These are phyloP conservation scores for Penicillium sp. DNA, from an alignment of 2,329 filamentous ascomycete genomes.

Conservation along the genomic window DNA sequence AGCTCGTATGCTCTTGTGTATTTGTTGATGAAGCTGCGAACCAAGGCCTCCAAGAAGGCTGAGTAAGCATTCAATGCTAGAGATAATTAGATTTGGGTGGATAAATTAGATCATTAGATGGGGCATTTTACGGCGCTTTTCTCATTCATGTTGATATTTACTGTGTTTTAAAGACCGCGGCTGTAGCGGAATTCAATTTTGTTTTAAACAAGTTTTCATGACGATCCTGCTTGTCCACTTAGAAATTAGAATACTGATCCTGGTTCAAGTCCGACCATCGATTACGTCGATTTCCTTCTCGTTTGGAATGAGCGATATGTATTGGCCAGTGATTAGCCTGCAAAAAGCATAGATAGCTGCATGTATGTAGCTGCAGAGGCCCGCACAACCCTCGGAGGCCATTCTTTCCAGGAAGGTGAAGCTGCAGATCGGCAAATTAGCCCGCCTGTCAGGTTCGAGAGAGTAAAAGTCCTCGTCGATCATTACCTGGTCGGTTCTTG, in stretches of 20 bases:
- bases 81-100: neutral
- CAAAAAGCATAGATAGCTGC: neutral
- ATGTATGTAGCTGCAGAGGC: neutral
- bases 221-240: neutral
- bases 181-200: neutral
- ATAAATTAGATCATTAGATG: neutral
- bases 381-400: neutral
- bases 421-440: neutral
- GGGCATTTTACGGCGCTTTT: neutral
- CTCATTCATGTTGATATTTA: neutral
- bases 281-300: neutral
- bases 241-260: neutral
- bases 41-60: constrained; percentile 25
- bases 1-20: constrained; percentile 52
- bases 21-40: constrained; percentile 27
- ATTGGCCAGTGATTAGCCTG: neutral
- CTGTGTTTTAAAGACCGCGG: neutral
- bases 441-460: neutral
- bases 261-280: neutral
- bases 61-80: neutral
- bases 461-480: neutral
- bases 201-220: neutral
- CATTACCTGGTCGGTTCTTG: neutral
- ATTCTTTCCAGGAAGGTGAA: neutral
- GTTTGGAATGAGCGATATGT: neutral